These are phyloP conservation scores for Wallemia mellicola DNA, from an alignment of 1,284 basidiomycete genomes.

Conservation along the genomic window DNA sequence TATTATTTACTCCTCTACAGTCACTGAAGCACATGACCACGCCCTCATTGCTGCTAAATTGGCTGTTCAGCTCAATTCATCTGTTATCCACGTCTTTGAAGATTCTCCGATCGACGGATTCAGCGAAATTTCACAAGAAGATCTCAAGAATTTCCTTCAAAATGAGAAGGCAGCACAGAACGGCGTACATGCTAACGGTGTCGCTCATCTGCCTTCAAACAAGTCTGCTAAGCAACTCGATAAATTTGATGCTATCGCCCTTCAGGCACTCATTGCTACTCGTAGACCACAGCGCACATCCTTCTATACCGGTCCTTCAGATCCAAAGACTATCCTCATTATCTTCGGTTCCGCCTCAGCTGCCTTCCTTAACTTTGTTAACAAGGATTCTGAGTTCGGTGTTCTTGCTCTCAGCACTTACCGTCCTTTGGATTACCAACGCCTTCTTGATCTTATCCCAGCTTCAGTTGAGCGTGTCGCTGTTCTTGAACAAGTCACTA, in stretches of 20 bases:
- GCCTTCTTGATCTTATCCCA: slow-evolving; percentile 34
- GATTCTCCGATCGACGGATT: slow-evolving; percentile 3
- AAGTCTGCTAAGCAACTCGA: slow-evolving; percentile 18
- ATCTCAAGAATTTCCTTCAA: slow-evolving; percentile 9
- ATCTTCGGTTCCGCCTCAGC: slow-evolving; percentile 26
- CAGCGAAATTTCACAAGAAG: slow-evolving; percentile 4
- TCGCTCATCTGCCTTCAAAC: slow-evolving; percentile 13
- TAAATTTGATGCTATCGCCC: slow-evolving; percentile 30
- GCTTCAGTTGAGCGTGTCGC: slow-evolving; percentile 35
- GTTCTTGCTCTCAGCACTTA: slow-evolving; percentile 41
- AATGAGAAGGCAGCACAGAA: slow-evolving; percentile 16
- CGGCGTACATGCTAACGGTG: slow-evolving; percentile 13
- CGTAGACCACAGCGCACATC: slow-evolving; percentile 29
- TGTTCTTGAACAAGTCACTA: slow-evolving; percentile 49
- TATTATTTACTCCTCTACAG: slow-evolving; percentile 29
- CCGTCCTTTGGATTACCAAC: slow-evolving; percentile 37
- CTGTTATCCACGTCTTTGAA: slow-evolving; percentile 48
- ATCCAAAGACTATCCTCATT: slow-evolving; percentile 36
- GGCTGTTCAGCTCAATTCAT: slow-evolving; percentile 26
- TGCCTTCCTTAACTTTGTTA: slow-evolving; percentile 12
- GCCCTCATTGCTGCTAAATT: slow-evolving; percentile 37
- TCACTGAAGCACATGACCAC: slow-evolving; percentile 39
- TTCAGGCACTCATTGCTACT: slow-evolving; percentile 30
- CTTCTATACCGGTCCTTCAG: slow-evolving; percentile 18
- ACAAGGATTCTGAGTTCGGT: slow-evolving; percentile 25